phyloP scores from a whole-genome alignment of 495 filamentous ascomycete genomes.

The Trypethelium eluteriae region DNA sequence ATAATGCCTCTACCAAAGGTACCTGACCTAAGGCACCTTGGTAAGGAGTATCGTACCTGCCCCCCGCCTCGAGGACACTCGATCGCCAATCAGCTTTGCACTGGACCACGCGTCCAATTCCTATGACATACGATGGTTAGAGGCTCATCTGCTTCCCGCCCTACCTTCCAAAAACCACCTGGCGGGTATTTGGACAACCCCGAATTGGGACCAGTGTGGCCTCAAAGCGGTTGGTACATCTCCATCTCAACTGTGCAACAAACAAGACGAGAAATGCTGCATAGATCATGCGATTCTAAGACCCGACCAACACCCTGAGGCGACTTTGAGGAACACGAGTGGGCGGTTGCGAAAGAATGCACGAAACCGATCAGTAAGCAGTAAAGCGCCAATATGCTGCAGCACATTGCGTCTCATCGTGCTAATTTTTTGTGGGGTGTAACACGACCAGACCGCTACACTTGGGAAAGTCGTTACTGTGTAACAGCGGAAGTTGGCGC shows the following conservation, averaged over 20 bases:
- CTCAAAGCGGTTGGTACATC: too few relatives aligned
- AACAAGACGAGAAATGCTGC: too few relatives aligned
- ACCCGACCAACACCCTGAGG: not conserved
- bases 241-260: too few relatives aligned
- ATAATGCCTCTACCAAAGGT: too few relatives aligned
- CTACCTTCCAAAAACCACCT: not conserved
- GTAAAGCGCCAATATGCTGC: not conserved
- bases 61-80: too few relatives aligned
- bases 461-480: not conserved
- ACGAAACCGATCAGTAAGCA: not conserved
- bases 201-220: not conserved
- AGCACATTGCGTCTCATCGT: constrained; percentile 1
- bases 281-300: not conserved
- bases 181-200: not conserved
- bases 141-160: not conserved
- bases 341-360: not conserved
- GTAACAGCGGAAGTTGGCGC: not conserved
- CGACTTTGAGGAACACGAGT: not conserved
- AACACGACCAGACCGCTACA: not conserved
- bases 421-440: not conserved
- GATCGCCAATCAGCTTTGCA: too few relatives aligned
- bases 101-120: too few relatives aligned
- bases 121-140: not conserved
- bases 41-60: not conserved
- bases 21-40: not conserved